phyloP scores from a whole-genome alignment of 371 early-diverging fungal species.

The Circinella umbellata region DNA sequence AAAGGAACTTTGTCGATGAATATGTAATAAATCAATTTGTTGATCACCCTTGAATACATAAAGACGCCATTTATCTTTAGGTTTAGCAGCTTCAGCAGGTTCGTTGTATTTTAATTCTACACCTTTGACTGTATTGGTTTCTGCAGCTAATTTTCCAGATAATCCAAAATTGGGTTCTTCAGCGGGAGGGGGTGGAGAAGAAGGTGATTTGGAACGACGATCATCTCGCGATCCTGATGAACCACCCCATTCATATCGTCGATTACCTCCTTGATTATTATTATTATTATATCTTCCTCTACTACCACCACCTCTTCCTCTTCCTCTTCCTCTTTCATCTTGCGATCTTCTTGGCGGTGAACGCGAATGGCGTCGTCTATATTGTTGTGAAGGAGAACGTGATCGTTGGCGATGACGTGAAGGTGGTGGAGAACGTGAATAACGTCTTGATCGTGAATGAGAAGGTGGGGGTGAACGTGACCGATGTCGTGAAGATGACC shows the following conservation, averaged over 20 bases:
- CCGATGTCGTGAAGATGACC: slow-evolving; percentile 6
- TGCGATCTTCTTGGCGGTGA: slow-evolving; percentile 16
- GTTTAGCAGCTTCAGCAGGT: slow-evolving; percentile 88
- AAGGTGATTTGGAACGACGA: slow-evolving; percentile 16
- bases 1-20: slow-evolving; percentile 88
- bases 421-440: slow-evolving; percentile 26
- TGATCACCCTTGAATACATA: slow-evolving; percentile 93
- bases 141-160: slow-evolving; percentile 86
- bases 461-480: slow-evolving; percentile 22
- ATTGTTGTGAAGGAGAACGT: slow-evolving; percentile 15
- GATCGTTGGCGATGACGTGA: slow-evolving; percentile 14
- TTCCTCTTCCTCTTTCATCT: not conserved
- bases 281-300: not conserved
- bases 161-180: slow-evolving; percentile 63
- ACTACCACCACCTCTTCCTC: not conserved
- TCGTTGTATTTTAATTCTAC: slow-evolving; percentile 88
- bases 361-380: not conserved
- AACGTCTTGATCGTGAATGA: slow-evolving; percentile 1
- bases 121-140: slow-evolving; percentile 84
- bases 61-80: slow-evolving; percentile 76
- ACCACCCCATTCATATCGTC: slow-evolving; percentile 23
- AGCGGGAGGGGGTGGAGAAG: slow-evolving; percentile 22
- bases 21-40: slow-evolving; percentile 83
- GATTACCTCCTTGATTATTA: not conserved
- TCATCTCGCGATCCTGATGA: slow-evolving; percentile 8